Evolutionary conservation across 306 rosid species (phyloP).

Genomic region (Arachis hypogaea): DNA sequence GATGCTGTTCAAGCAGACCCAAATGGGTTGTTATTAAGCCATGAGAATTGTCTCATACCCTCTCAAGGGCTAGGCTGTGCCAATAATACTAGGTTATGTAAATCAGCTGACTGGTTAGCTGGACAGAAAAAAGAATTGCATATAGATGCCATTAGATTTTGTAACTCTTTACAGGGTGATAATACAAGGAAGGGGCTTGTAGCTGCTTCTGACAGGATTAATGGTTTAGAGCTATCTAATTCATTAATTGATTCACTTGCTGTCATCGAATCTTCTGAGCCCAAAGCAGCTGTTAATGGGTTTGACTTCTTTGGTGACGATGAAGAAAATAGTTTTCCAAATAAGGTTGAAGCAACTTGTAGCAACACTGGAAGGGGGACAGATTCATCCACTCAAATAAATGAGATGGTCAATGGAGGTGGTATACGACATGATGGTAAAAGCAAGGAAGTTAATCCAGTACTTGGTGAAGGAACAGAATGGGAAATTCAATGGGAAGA

Average conservation of each 20-base stretch:
- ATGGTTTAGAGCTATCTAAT: slow-evolving; percentile 32
- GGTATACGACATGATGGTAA: slow-evolving; percentile 45
- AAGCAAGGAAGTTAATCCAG: slow-evolving; percentile 54
- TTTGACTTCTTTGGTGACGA: slow-evolving; percentile 41
- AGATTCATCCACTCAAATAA: slow-evolving; percentile 48
- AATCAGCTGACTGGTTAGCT: slow-evolving; percentile 31
- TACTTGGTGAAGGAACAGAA: slow-evolving; percentile 74
- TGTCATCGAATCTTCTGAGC: slow-evolving; percentile 37
- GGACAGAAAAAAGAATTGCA: slow-evolving; percentile 42
- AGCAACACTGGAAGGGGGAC: slow-evolving; percentile 43
- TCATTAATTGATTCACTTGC: slow-evolving; percentile 32
- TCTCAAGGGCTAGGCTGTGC: slow-evolving; percentile 41
- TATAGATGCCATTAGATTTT: slow-evolving; percentile 34
- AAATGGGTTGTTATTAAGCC: slow-evolving; percentile 47
- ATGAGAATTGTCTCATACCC: slow-evolving; percentile 49
- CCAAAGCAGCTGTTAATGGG: slow-evolving; percentile 34
- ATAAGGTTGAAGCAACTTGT: slow-evolving; percentile 41
- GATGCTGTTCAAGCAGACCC: slow-evolving; percentile 53
- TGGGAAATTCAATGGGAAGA: slow-evolving; percentile 99
- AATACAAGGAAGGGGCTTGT: slow-evolving; percentile 44
- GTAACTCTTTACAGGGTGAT: slow-evolving; percentile 41
- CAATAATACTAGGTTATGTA: slow-evolving; percentile 33
- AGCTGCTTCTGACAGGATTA: slow-evolving; percentile 44
- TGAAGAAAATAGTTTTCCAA: slow-evolving; percentile 46
- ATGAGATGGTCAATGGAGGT: slow-evolving; percentile 44